Percentiles rank a stretch among this genome's conserved stretches.
Conservation (phyloP, 768 basidiomycete genomes). For the Agaricus subrufescens region DNA sequence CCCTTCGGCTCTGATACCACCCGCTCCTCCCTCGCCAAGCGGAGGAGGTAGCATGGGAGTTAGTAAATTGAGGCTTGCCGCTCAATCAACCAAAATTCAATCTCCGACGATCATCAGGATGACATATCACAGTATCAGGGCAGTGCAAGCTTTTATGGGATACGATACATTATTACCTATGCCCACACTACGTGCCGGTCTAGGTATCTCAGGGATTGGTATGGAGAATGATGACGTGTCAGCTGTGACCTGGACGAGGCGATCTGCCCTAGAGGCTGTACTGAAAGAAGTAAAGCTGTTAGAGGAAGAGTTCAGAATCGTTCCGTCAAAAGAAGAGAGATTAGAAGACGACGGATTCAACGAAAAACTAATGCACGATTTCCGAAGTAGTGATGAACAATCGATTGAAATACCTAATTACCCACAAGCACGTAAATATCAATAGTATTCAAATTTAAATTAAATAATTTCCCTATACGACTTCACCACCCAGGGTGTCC, state of each 20-base stretch:
- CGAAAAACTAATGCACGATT: no score
- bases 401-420: no score
- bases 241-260: slow-evolving; percentile 47
- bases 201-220: slow-evolving; percentile 18
- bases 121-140: slow-evolving; percentile 58
- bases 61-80: slow-evolving; percentile 13
- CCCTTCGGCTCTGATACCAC: slow-evolving; percentile 27
- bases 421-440: no score
- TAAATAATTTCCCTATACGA: no score
- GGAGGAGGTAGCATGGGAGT: slow-evolving; percentile 13
- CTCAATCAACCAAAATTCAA: slow-evolving; percentile 40
- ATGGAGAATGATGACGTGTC: slow-evolving; percentile 30
- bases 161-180: slow-evolving; percentile 54
- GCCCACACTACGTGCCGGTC: slow-evolving; percentile 17
- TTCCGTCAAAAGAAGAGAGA: not conserved
- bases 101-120: slow-evolving; percentile 45
- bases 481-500: no score
- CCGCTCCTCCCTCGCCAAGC: slow-evolving; percentile 23
- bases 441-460: no score
- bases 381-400: no score
- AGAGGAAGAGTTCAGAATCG: slow-evolving; percentile 51
- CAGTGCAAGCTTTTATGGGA: slow-evolving; percentile 61
- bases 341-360: no score
- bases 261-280: slow-evolving; percentile 47
- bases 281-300: slow-evolving; percentile 51